Conservation (phyloP, 179 eudicot species). For the Gypsophila paniculata region DNA sequence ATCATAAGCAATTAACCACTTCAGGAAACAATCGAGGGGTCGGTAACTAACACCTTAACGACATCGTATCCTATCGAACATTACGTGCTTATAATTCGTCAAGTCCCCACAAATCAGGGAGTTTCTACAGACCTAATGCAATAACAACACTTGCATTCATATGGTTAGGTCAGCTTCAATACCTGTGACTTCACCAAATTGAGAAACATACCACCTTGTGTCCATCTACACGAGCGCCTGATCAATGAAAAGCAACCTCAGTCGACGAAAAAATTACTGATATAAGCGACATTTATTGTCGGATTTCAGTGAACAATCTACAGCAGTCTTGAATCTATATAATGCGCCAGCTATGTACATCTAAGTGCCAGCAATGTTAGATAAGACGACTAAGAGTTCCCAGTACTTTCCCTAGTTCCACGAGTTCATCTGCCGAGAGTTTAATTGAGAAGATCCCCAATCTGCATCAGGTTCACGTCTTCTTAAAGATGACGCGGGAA, state of each 20-base stretch:
- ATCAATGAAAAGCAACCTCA: slow-evolving; percentile 9
- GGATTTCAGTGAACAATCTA: slow-evolving; percentile 12
- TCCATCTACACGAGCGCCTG: slow-evolving; percentile 10
- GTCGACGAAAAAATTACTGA: background rate
- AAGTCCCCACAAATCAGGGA: slow-evolving; percentile 9
- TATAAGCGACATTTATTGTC: background rate
- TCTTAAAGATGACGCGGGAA: slow-evolving; percentile 27
- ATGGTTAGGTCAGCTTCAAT: slow-evolving; percentile 29
- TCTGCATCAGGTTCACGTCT: slow-evolving; percentile 44
- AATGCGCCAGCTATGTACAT: slow-evolving; percentile 22
- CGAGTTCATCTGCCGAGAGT: slow-evolving; percentile 31
- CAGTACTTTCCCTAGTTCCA: slow-evolving; percentile 18
- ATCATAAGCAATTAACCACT: too few relatives aligned
- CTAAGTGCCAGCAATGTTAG: slow-evolving; percentile 22
- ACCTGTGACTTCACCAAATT: slow-evolving; percentile 21
- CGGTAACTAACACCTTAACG: background rate
- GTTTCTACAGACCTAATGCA: slow-evolving; percentile 23
- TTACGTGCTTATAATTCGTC: background rate
- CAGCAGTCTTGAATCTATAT: slow-evolving; percentile 12
- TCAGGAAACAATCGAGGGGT: background rate
- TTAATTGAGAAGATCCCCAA: slow-evolving; percentile 30
- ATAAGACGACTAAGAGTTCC: slow-evolving; percentile 14
- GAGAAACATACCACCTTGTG: background rate
- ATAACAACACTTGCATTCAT: slow-evolving; percentile 13
- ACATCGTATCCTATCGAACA: background rate